Evolutionary conservation across 345 rosid genomes (phyloP).

Genomic region (Moringa oleifera): DNA sequence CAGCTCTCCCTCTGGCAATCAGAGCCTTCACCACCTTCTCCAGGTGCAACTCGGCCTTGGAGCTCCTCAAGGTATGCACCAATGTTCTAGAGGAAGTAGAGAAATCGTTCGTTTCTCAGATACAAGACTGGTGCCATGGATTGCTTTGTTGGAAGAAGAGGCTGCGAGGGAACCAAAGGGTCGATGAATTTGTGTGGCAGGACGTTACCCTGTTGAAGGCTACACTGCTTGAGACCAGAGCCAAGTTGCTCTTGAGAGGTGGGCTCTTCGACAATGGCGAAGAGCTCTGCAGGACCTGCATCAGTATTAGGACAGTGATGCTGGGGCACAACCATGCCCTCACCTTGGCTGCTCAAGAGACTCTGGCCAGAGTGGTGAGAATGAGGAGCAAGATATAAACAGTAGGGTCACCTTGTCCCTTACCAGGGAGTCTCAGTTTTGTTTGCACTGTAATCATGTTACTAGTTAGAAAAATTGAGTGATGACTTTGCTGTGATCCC

Average conservation of each 20-base stretch:
- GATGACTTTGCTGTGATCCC: neutral
- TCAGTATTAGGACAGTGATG: constrained; percentile 90
- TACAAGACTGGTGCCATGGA: constrained; percentile 79
- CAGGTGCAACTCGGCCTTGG: constrained; percentile 80
- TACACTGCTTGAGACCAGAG: constrained; percentile 69
- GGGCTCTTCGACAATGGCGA: constrained; percentile 85
- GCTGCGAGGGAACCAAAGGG: constrained; percentile 30
- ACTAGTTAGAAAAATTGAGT: neutral
- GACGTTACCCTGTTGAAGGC: constrained; percentile 87
- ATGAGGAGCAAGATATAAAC: constrained; percentile 82
- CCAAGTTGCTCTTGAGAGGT: constrained; percentile 78
- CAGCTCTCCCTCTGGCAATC: constrained; percentile 78
- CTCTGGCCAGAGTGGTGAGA: constrained; percentile 77
- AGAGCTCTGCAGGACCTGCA: constrained; percentile 79
- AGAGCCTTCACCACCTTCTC: constrained; percentile 76
- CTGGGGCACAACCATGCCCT: constrained; percentile 80
- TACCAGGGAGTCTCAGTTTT: constrained; percentile 24
- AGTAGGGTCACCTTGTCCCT: neutral
- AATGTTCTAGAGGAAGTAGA: constrained; percentile 87
- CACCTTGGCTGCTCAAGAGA: constrained; percentile 91
- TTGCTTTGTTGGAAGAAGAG: constrained; percentile 86
- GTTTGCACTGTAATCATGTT: constrained; percentile 15
- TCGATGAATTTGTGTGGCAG: constrained; percentile 90
- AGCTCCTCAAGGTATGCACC: constrained; percentile 83
- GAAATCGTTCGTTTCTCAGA: constrained; percentile 82